Evolutionary conservation across 495 filamentous ascomycete genomes (phyloP).

Genomic region (Aspergillus sparsus): DNA sequence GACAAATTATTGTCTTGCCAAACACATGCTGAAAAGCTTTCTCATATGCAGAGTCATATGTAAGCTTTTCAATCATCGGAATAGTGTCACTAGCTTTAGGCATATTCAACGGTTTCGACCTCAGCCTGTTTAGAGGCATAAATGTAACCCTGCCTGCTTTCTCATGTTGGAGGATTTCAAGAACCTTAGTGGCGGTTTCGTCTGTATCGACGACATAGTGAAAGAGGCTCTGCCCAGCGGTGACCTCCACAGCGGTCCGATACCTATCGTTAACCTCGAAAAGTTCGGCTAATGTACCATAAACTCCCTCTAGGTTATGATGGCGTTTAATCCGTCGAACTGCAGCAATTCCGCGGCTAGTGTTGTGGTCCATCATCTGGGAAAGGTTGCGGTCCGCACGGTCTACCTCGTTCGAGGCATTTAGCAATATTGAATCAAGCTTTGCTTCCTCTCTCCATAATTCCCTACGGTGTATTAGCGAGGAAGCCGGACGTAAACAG

Average conservation of each 20-base stretch:
- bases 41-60: constrained; percentile 74
- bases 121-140: constrained; percentile 84
- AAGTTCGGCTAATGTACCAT: constrained; percentile 90
- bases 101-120: constrained; percentile 66
- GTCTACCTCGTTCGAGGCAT: constrained; percentile 70
- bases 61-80: constrained; percentile 82
- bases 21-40: constrained; percentile 91
- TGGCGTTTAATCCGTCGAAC: constrained; percentile 78
- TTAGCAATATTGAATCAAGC: constrained; percentile 72
- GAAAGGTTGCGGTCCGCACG: constrained; percentile 74
- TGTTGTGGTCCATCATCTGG: constrained; percentile 86
- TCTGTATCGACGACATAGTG: constrained; percentile 96
- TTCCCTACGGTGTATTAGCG: constrained; percentile 42
- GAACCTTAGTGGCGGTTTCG: constrained; percentile 76
- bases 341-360: constrained; percentile 76
- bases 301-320: constrained; percentile 78
- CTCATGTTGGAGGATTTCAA: constrained; percentile 76
- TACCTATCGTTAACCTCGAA: constrained; percentile 83
- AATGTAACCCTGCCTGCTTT: constrained; percentile 89
- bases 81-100: constrained; percentile 85
- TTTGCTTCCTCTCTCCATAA: constrained; percentile 90
- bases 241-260: constrained; percentile 87
- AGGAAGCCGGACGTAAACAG: neutral
- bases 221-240: constrained; percentile 89
- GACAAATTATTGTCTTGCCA: constrained; percentile 92